Percentiles rank a stretch among this genome's conserved stretches.
These are phyloP conservation scores for Triglochin maritima DNA, from an alignment of 106 monocot species.

Conservation along the genomic window DNA sequence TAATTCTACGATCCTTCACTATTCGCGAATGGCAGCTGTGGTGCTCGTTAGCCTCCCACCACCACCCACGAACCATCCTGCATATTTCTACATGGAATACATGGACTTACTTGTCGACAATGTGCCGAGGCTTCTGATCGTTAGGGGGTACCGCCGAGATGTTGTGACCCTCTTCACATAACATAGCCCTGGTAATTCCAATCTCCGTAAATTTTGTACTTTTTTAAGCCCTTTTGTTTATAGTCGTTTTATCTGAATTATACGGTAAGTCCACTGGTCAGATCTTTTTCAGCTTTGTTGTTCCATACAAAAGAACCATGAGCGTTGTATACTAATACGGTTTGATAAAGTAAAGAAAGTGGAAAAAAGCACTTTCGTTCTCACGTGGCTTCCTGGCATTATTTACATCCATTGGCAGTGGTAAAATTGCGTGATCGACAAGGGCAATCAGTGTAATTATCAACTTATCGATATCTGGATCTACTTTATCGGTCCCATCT, in stretches of 20 bases:
- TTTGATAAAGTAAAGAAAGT: no score
- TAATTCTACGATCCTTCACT: conserved; percentile 76
- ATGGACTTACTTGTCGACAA: conserved; percentile 96
- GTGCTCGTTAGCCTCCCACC: conserved; percentile 96
- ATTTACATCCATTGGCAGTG: no score
- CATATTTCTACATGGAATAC: conserved; percentile 97
- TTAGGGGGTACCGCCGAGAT: conserved; percentile 87
- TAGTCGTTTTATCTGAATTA: not conserved
- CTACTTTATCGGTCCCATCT: no score
- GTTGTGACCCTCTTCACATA: conserved; percentile 95
- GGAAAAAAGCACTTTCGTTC: no score
- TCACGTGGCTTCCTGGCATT: no score
- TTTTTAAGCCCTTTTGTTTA: not conserved
- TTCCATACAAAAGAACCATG: no score
- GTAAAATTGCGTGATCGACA: no score
- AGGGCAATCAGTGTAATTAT: no score
- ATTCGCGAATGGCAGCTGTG: conserved; percentile 91
- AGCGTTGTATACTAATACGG: no score
- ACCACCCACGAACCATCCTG: conserved; percentile 65
- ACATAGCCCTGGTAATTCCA: not conserved
- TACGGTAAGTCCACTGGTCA: not conserved
- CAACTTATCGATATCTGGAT: no score
- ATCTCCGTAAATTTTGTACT: not conserved
- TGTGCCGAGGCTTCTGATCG: conserved; percentile 82
- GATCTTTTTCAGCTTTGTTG: not conserved